These are phyloP conservation scores for Candida albicans DNA, from an alignment of 1,139 yeast genomes.

Conservation along the genomic window DNA sequence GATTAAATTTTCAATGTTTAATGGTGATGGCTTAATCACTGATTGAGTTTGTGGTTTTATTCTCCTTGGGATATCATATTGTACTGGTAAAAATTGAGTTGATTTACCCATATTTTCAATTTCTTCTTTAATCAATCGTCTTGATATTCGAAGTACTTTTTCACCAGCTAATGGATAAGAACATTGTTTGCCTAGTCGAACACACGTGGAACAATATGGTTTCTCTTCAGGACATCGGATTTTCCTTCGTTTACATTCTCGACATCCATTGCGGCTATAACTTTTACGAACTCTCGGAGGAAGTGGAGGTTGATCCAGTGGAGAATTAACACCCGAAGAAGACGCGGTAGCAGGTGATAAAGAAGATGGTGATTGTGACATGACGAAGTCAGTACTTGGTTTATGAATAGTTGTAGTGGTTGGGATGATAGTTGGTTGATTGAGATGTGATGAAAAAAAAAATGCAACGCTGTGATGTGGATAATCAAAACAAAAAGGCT, in stretches of 20 bases:
- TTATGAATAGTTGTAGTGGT: no score
- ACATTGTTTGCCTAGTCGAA: slow-evolving; percentile 23
- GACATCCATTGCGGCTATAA: slow-evolving; percentile 21
- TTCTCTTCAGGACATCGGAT: slow-evolving; percentile 52
- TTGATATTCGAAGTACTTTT: slow-evolving; percentile 18
- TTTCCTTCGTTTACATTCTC: slow-evolving; percentile 30
- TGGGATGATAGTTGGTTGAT: no score
- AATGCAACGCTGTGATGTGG: no score
- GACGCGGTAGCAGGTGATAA: neutral
- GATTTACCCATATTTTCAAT: slow-evolving; percentile 13
- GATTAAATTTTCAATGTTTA: slow-evolving; percentile 14
- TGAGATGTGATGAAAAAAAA: no score
- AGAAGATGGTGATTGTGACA: neutral
- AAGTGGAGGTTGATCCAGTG: neutral
- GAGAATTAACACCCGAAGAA: no score
- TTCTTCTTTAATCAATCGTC: slow-evolving; percentile 14
- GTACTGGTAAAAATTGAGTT: slow-evolving; percentile 15
- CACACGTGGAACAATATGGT: slow-evolving; percentile 46
- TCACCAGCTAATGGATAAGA: slow-evolving; percentile 24
- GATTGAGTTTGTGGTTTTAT: slow-evolving; percentile 1
- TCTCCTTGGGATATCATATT: slow-evolving; percentile 13
- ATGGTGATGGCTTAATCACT: slow-evolving; percentile 4
- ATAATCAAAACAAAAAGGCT: no score
- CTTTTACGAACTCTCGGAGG: slow-evolving; percentile 1
- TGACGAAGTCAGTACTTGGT: neutral